phyloP scores from a whole-genome alignment of 2,329 filamentous ascomycete species.

The Exophiala aquamarina region DNA sequence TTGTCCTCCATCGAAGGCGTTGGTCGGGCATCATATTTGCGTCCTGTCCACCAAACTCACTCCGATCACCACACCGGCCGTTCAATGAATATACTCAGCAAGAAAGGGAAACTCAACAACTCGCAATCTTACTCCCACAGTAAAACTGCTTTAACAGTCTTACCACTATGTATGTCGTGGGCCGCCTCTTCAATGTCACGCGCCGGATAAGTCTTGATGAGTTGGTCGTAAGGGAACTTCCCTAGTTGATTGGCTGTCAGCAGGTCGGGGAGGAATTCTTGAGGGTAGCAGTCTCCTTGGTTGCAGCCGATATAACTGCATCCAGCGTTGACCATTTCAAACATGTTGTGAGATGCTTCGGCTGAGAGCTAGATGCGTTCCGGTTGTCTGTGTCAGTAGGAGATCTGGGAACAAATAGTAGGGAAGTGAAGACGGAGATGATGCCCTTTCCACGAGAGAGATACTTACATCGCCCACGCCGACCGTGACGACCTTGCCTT shows the following conservation, averaged over 20 bases:
- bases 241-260: slow-evolving; percentile 34
- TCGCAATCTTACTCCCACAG: slow-evolving; percentile 28
- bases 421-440: too few relatives aligned
- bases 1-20: too few relatives aligned
- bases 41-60: too few relatives aligned
- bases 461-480: slow-evolving; percentile 24
- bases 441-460: too few relatives aligned
- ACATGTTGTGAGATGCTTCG: slow-evolving; percentile 24
- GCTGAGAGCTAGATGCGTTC: slow-evolving; percentile 22
- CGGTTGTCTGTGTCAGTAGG: too few relatives aligned
- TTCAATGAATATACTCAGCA: too few relatives aligned
- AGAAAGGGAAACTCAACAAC: too few relatives aligned
- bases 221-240: slow-evolving; percentile 47
- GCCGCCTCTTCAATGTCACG: slow-evolving; percentile 30
- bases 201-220: slow-evolving; percentile 46
- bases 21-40: too few relatives aligned
- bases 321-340: slow-evolving; percentile 27
- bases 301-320: slow-evolving; percentile 25
- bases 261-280: slow-evolving; percentile 25
- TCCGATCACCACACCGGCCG: too few relatives aligned
- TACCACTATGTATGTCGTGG: slow-evolving; percentile 30
- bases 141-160: slow-evolving; percentile 34
- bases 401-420: neutral
- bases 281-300: slow-evolving; percentile 26
- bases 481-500: slow-evolving; percentile 27